These are phyloP conservation scores for Podospora sp. DNA, from an alignment of 495 filamentous ascomycete species.

Conservation along the genomic window DNA sequence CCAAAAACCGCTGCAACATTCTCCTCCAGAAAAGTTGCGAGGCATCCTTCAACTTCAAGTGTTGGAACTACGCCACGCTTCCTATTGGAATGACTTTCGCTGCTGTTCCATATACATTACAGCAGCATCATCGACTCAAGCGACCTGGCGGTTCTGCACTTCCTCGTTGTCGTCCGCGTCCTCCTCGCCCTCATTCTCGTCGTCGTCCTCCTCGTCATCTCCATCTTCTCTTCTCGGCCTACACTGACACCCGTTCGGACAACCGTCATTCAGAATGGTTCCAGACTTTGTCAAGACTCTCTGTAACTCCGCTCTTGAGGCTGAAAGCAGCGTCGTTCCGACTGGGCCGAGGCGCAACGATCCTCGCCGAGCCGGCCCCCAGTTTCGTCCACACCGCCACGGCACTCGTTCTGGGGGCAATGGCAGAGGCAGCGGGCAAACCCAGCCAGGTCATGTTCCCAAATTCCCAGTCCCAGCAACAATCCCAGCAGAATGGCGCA, in stretches of 20 bases:
- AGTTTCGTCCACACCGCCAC: background rate
- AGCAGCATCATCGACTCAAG: background rate
- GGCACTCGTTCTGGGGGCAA: background rate
- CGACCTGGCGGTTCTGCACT: background rate
- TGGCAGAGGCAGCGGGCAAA: background rate
- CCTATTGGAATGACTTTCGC: background rate
- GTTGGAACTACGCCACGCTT: background rate
- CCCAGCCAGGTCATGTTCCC: background rate
- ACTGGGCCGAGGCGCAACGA: background rate
- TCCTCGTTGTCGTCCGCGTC: background rate
- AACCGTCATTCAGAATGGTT: background rate
- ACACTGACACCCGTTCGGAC: background rate
- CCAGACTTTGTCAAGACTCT: background rate
- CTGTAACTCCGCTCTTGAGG: background rate
- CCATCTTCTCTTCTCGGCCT: background rate
- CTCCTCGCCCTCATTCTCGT: background rate
- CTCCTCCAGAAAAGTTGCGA: no score
- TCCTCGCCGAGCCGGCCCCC: background rate
- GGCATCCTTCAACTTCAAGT: background rate
- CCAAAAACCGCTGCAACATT: no score
- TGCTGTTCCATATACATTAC: background rate
- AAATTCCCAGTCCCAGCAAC: background rate
- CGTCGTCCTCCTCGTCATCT: no score
- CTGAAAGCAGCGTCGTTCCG: background rate
- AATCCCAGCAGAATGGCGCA: slow-evolving; percentile 28